Percentiles rank a stretch among this genome's conserved stretches.
These are phyloP conservation scores for Debaryomyces subglobosus DNA, from an alignment of 1,139 yeast species.

Conservation along the genomic window DNA sequence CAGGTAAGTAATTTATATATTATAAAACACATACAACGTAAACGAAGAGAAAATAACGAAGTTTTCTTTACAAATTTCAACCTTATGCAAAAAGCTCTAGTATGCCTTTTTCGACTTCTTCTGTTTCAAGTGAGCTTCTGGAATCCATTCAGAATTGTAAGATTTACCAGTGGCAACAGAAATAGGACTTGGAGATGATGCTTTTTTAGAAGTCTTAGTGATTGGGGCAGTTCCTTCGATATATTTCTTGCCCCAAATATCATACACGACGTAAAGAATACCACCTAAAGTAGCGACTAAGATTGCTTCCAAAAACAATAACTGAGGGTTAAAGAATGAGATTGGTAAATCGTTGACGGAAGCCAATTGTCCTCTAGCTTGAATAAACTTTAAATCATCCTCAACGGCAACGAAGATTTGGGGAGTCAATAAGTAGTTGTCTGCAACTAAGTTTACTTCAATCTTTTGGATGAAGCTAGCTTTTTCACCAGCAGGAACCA, in stretches of 20 bases:
- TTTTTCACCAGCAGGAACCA: conserved; percentile 52
- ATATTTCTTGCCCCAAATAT: conserved; percentile 47
- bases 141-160: conserved; percentile 41
- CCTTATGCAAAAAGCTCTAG: neutral
- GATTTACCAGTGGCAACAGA: conserved; percentile 32
- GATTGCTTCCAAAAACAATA: conserved; percentile 62
- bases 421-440: conserved; percentile 64
- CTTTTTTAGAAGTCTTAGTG: conserved; percentile 21
- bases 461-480: conserved; percentile 55
- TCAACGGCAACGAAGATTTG: conserved; percentile 56
- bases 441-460: conserved; percentile 59
- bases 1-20: neutral
- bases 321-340: conserved; percentile 73
- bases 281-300: conserved; percentile 54
- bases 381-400: conserved; percentile 56
- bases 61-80: neutral
- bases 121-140: conserved; percentile 36
- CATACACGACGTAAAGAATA: conserved; percentile 51
- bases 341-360: conserved; percentile 65
- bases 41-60: neutral
- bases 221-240: conserved; percentile 44
- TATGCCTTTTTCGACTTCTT: conserved; percentile 34
- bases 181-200: conserved; percentile 28
- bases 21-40: neutral
- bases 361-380: conserved; percentile 61